These are phyloP conservation scores for Pelargonium myrrhifolium DNA, from an alignment of 441 rosid genomes.

Conservation along the genomic window DNA sequence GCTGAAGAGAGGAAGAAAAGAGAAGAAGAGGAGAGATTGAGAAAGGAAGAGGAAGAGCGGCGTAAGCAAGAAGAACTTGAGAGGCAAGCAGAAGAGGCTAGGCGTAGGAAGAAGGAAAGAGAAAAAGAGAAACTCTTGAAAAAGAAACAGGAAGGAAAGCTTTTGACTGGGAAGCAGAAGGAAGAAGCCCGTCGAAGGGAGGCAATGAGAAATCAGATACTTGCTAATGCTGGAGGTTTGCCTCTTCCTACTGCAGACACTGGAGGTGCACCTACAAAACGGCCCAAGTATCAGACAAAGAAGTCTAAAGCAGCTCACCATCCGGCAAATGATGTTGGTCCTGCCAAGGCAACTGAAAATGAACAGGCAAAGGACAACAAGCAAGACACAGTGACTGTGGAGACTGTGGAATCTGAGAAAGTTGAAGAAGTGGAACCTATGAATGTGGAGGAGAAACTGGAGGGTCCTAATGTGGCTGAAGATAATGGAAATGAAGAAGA, in stretches of 20 bases:
- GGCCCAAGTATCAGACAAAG: conserved; percentile 75
- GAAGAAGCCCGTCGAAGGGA: conserved; percentile 73
- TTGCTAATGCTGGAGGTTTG: conserved; percentile 45
- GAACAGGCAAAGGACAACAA: conserved; percentile 39
- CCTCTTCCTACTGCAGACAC: conserved; percentile 41
- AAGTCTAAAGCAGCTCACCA: conserved; percentile 61
- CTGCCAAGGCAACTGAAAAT: conserved; percentile 40
- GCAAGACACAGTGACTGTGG: conserved; percentile 31
- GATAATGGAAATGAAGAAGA: conserved; percentile 56
- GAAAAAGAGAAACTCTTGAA: conserved; percentile 78
- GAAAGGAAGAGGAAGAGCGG: conserved; percentile 90
- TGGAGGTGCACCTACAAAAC: conserved; percentile 49
- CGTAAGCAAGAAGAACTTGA: conserved; percentile 81
- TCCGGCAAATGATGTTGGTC: conserved; percentile 48
- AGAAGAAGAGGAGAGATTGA: conserved; percentile 83
- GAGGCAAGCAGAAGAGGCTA: conserved; percentile 92
- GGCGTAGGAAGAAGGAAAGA: conserved; percentile 72
- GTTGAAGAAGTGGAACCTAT: conserved; percentile 35
- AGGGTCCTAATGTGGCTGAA: conserved; percentile 35
- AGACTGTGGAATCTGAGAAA: conserved; percentile 39
- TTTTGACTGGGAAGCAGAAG: conserved; percentile 88
- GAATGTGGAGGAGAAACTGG: conserved; percentile 40
- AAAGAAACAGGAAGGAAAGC: conserved; percentile 88
- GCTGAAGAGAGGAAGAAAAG: conserved; percentile 66
- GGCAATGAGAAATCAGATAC: conserved; percentile 78